Percentiles rank a stretch among this genome's conserved stretches.
Conservation (phyloP, 2,329 filamentous ascomycete genomes). For the Nemania sp. region DNA sequence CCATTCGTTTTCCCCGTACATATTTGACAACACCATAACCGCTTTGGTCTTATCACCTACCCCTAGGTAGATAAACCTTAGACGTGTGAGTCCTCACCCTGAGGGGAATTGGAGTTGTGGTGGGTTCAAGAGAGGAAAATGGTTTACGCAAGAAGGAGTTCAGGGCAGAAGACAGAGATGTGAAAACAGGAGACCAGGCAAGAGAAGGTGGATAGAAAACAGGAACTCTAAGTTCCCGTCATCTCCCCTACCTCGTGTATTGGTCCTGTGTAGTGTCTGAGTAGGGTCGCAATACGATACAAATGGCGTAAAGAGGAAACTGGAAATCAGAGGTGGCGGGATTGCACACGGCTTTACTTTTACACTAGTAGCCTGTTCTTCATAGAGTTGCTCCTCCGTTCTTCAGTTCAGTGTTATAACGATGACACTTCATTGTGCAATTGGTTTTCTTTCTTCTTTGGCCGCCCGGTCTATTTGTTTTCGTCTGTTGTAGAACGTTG, state of each 20-base stretch:
- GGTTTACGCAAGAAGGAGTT: conserved; percentile 13
- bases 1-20: conserved; percentile 37
- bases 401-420: conserved; percentile 21
- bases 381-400: conserved; percentile 32
- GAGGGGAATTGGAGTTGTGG: conserved; percentile 21
- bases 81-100: conserved; percentile 9
- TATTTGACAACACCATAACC: conserved; percentile 29
- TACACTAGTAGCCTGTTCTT: conserved; percentile 34
- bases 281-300: conserved; percentile 25
- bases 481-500: neutral
- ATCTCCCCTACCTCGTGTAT: conserved; percentile 23
- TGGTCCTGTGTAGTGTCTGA: conserved; percentile 27
- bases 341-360: conserved; percentile 32
- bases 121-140: conserved; percentile 14
- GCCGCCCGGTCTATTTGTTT: conserved; percentile 2
- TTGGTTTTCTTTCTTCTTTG: conserved; percentile 11
- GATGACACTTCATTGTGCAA: conserved; percentile 6
- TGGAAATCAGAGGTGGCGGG: conserved; percentile 31
- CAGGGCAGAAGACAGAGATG: neutral
- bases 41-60: conserved; percentile 17
- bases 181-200: neutral
- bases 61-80: conserved; percentile 9
- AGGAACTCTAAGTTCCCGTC: conserved; percentile 7
- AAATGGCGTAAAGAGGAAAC: conserved; percentile 33
- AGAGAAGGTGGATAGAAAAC: conserved; percentile 3